These are phyloP conservation scores for Elongisporangium anandrum DNA, from an alignment of 352 stramenopile species.

Conservation along the genomic window DNA sequence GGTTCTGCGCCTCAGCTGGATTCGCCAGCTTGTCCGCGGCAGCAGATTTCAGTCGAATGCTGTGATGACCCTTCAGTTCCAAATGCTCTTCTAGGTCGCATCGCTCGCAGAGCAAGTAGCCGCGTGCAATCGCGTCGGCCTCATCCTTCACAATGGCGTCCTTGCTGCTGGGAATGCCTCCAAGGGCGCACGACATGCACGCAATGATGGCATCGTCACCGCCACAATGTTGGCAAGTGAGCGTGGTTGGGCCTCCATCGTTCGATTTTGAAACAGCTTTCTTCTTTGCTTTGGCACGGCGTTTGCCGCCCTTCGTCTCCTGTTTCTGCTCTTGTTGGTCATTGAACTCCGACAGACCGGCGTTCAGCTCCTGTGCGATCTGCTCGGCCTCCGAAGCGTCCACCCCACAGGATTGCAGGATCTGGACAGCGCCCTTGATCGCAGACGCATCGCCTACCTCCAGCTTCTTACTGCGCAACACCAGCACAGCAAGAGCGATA, in stretches of 20 bases:
- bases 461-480: slow-evolving; percentile 54
- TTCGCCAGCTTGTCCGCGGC: slow-evolving; percentile 19
- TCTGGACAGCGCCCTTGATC: slow-evolving; percentile 56
- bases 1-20: slow-evolving; percentile 17
- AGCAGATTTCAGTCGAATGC: slow-evolving; percentile 35
- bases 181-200: slow-evolving; percentile 56
- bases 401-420: slow-evolving; percentile 69
- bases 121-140: slow-evolving; percentile 47
- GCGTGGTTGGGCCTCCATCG: slow-evolving; percentile 7
- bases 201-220: slow-evolving; percentile 51
- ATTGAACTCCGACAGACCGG: slow-evolving; percentile 27
- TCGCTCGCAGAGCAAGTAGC: slow-evolving; percentile 62
- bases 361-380: slow-evolving; percentile 66
- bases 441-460: slow-evolving; percentile 68
- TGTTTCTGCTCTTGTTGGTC: slow-evolving; percentile 27
- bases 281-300: slow-evolving; percentile 52
- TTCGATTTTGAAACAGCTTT: slow-evolving; percentile 4
- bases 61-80: slow-evolving; percentile 58
- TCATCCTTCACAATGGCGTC: slow-evolving; percentile 36
- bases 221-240: slow-evolving; percentile 72
- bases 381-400: slow-evolving; percentile 37
- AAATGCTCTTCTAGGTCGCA: slow-evolving; percentile 70
- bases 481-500: neutral
- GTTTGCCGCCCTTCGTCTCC: slow-evolving; percentile 33
- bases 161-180: slow-evolving; percentile 15